Base-by-base conservation (phyloP, 2,329 filamentous ascomycete species). In the Teratosphaeriaceae sp. region DNA sequence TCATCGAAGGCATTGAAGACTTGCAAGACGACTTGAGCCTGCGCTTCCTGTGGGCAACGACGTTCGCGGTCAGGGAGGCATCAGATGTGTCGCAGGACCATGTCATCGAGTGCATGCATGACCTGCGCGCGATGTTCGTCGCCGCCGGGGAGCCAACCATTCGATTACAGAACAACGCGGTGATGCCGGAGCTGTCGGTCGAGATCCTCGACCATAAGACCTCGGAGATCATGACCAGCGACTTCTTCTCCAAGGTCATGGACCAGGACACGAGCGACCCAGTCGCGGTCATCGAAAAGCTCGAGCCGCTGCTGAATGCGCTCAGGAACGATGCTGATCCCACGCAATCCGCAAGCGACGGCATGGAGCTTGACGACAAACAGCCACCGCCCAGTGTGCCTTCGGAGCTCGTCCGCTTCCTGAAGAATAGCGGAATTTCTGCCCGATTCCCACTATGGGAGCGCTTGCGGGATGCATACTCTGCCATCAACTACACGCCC, bases 231-330 rank as follows among this genome's bases (percentile, higher is more conserved):
- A 95, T 87, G 12, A 97, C 90, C 0, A 92, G 94, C 78, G 90
- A 96, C 59, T 97, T 97, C 63, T 97, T 98, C 64, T 74, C 88
- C 39, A 86, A 82, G 27, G 78, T 98, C 1, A 97, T 97, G 60
- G 84, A 86, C 46, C 82, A 88, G 27, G 84, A 92, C 44, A 78
- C 82, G 45, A 80, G 83, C 36, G 83, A 96, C 53, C 86, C 90
- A 0, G 77, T 90, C 11, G 76, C 82, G 4, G 79, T 96, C 16
- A 96, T 98, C 45, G 88, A 96, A 57, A 92, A 82, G 21, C 70
- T 98, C 26, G 92, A 98, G 58, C 92, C 92, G 3, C 85, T 98
- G 8, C 71, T 98, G 4, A 90, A 96, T 49, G 69, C 74, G 3
- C 73, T 79, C 0, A 77, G 80, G 11, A 18, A 15, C 13, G 26